Base-by-base conservation (phyloP, 1,284 basidiomycete genomes). In the Naganishia sp. region DNA sequence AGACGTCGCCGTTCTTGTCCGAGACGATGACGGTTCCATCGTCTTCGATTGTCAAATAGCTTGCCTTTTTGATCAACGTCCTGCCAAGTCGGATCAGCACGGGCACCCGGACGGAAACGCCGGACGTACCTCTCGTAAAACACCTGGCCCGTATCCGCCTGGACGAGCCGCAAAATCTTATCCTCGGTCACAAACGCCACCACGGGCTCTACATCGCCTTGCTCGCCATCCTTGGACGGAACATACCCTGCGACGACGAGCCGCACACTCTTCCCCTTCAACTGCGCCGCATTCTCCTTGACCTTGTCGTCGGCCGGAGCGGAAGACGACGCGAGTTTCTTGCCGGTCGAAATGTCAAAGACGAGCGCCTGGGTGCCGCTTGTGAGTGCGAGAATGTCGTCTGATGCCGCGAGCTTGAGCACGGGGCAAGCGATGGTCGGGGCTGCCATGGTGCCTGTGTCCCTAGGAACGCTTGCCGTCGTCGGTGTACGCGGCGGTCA, bases 1-100 rank as follows among this genome's bases (percentile, higher is more conserved):
- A 78, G 50, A 74, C 71, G 61, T 77, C 78, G 21, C 77, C 77
- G 32, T 78, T 75, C 69, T 77, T 78, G 68, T 79, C 78, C 3
- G 74, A 73, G 28, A 77, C 58, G 32, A 79, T 57, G 58, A 80
- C 67, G 15, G 67, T 66, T 3, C 67, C 67, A 28, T 68, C 64
- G 2, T 63, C 45, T 42, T 68, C 67, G 21, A 68, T 51, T 4
- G 67, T 63, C 23, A 68, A 17, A 4, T 55, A 45, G n/a, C 64
- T 66, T 3, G 67, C 67, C 28, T 68, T 68, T 49, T 68, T 68
- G 32, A 68, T 68, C 47, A 68, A 47, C 11, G 64, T 68, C 51
- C 67, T 68, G 18, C 18, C 32, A 23, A 23, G 28, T 10, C 43
- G 25, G 23, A 23, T 64, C 5, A 43, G 35, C 57, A 39, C 43